A percentile compares a stretch with the other conserved stretches of the same genome.
These are phyloP conservation scores for Nidularia pulvinata DNA, from an alignment of 768 basidiomycete genomes.

Conservation along the genomic window DNA sequence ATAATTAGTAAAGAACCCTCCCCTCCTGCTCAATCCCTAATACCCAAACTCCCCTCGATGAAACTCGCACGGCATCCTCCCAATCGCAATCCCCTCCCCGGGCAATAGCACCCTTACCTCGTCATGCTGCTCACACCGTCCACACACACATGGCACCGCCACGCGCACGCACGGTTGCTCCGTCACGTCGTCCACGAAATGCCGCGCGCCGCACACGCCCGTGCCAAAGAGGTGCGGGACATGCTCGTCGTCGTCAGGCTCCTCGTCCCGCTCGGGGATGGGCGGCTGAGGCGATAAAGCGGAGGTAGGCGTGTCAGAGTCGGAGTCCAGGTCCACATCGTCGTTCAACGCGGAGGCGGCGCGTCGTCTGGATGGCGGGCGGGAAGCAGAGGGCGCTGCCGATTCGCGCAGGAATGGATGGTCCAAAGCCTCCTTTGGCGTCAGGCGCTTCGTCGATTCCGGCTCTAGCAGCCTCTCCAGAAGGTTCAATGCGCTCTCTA, in stretches of 20 bases:
- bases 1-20: too few species aligned
- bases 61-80: constrained; percentile 61
- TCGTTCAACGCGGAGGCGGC: constrained; percentile 10
- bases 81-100: constrained; percentile 60
- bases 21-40: not conserved
- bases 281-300: too few species aligned
- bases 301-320: too few species aligned
- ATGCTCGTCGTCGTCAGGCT: constrained; percentile 56
- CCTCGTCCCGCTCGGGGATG: constrained; percentile 20
- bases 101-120: constrained; percentile 28
- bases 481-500: constrained; percentile 74
- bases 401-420: constrained; percentile 73
- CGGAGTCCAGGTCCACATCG: constrained; percentile 22
- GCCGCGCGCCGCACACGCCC: constrained; percentile 65
- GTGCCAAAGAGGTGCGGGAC: constrained; percentile 70
- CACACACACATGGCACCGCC: constrained; percentile 26
- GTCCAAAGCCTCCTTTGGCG: constrained; percentile 72
- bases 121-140: constrained; percentile 18
- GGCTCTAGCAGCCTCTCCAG: constrained; percentile 74
- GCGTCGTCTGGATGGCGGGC: too few species aligned
- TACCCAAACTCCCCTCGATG: constrained; percentile 34
- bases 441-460: constrained; percentile 76
- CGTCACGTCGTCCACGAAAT: constrained; percentile 57
- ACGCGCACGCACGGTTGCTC: constrained; percentile 55
- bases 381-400: constrained; percentile 6